A percentile compares a stretch with the other conserved stretches of the same genome.
Evolutionary conservation across 2,329 filamentous ascomycete species (phyloP).

Genomic region (Torrubiella hemipterigena): DNA sequence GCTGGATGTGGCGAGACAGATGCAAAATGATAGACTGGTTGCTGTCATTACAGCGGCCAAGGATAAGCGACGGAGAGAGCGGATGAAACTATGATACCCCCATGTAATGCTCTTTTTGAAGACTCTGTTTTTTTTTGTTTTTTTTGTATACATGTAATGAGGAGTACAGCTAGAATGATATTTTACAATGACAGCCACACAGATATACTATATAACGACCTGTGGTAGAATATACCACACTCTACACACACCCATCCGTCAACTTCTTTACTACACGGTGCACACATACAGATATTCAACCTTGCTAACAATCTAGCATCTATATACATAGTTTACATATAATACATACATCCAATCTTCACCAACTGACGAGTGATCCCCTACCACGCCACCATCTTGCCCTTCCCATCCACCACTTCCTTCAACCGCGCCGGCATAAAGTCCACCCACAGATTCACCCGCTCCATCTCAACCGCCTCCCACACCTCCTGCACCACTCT

Average conservation of each 20-base stretch:
- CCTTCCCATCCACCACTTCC: constrained; percentile 18
- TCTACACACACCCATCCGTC: not conserved
- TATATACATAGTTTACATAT: not conserved
- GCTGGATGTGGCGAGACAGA: too few relatives aligned
- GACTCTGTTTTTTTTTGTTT: too few relatives aligned
- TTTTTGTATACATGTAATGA: too few relatives aligned
- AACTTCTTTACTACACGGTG: constrained; percentile 1
- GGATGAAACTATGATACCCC: too few relatives aligned
- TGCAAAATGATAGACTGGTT: too few relatives aligned
- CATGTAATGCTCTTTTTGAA: too few relatives aligned
- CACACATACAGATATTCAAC: not conserved
- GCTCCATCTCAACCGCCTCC: constrained; percentile 15
- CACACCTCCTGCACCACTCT: constrained; percentile 16
- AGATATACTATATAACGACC: too few relatives aligned
- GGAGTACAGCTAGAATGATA: too few relatives aligned
- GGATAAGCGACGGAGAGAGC: too few relatives aligned
- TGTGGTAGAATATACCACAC: not conserved
- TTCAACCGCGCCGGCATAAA: constrained; percentile 21
- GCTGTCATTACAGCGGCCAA: too few relatives aligned
- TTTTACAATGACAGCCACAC: too few relatives aligned
- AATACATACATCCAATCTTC: not conserved
- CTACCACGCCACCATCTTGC: constrained; percentile 21
- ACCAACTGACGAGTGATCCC: too few relatives aligned
- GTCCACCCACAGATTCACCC: constrained; percentile 23
- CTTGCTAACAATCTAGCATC: not conserved